Evolutionary conservation across 2,329 filamentous ascomycete genomes (phyloP), one percentile per base, ranked within the genome.

Genomic region (Rhinocladiella mackenziei): DNA sequence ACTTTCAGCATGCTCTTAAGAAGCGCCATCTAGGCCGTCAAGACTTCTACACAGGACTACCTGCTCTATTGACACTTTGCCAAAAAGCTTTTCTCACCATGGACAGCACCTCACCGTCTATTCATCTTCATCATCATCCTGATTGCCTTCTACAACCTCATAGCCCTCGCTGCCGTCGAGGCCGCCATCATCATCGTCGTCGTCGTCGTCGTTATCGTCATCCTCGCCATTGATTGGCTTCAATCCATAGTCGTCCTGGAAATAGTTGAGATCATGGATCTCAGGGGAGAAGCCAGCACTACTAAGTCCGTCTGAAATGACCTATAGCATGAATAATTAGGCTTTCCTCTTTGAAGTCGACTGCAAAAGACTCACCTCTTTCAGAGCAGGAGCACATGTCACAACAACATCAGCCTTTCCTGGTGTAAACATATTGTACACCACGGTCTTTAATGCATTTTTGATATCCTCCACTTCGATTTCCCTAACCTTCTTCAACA

Each of bases 231-330:
- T 77, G 2, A 71, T 73, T 2, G 74, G 75, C 62, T 84, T 76
- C 34, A 96, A 68, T 1, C 91, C 91, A 62, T 97, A 97, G 59
- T 89, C 86, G 53, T 96, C 87, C 63, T 94, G 81, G 65, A 94
- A 97, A 58, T 85, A 77, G 30, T 81, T 80, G 37, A 97, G 73
- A 19, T 83, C 74, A 60, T 83, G 82, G 28, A 86, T 75, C 60
- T 86, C 77, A 0, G 84, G 83, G 62, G 82, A 83, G 71, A 94
- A 98, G 0, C 89, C 89, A 44, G 80, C 81, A 1, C 70, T 72
- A 55, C 80, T 75, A 58, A 97, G 86, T 2, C 84, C 81, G 55
- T 81, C 81, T 58, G 84, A 78, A 56, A 95, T 80, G 48, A 76
- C 77, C 88, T 94, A 57, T 30, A 47, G 19, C 17, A 38, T 13